These are phyloP conservation scores for Tilletia walkeri DNA, from an alignment of 1,284 basidiomycete species.

Conservation along the genomic window DNA sequence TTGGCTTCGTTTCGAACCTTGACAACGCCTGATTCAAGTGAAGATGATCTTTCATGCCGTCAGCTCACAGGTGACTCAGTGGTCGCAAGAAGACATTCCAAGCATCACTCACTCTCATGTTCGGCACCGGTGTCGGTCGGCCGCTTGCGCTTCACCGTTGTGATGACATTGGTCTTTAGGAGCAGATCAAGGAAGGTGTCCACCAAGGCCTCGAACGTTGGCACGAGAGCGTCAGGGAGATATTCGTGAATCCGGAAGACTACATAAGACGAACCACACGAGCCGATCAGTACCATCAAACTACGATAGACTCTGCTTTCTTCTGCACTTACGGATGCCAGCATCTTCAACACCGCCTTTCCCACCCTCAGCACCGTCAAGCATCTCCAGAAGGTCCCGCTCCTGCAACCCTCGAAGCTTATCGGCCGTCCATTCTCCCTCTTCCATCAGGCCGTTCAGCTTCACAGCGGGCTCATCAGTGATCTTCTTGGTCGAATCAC, in stretches of 20 bases:
- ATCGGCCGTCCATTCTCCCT: constrained; percentile 57
- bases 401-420: constrained; percentile 69
- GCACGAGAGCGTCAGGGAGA: constrained; percentile 77
- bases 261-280: constrained; percentile 53
- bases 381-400: constrained; percentile 40
- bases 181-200: constrained; percentile 69
- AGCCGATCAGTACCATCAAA: not conserved
- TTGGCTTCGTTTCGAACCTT: constrained; percentile 62
- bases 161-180: constrained; percentile 67
- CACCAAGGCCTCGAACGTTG: constrained; percentile 72
- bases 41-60: no score
- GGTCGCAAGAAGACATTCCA: no score
- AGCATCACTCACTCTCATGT: constrained; percentile 21
- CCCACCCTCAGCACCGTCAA: constrained; percentile 64
- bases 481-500: constrained; percentile 20
- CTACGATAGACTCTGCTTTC: not conserved
- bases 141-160: constrained; percentile 35
- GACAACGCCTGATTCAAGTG: constrained; percentile 36
- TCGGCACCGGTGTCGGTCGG: constrained; percentile 21
- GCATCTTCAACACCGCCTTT: constrained; percentile 56
- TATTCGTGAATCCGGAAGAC: constrained; percentile 81
- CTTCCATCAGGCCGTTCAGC: constrained; percentile 32
- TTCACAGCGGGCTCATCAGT: constrained; percentile 29
- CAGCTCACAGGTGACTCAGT: no score
- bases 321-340: constrained; percentile 62